Evolutionary conservation across 2,329 filamentous ascomycete genomes (phyloP).

Genomic region (Pestalotiopsis sp.): DNA sequence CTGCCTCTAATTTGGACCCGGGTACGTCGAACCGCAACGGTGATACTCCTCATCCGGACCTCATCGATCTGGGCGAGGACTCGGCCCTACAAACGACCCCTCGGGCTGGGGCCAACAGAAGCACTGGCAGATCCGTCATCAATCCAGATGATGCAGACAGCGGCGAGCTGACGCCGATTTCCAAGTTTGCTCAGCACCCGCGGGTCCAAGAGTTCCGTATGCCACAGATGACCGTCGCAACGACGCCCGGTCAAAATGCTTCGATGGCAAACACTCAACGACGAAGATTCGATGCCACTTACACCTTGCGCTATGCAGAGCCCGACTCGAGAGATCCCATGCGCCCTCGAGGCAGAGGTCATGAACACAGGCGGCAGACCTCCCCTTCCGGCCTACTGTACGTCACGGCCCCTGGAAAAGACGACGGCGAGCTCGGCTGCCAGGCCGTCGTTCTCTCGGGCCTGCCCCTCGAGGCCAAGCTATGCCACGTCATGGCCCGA

Average conservation of each 20-base stretch:
- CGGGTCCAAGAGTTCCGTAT: background rate
- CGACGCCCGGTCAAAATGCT: no score
- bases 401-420: background rate
- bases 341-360: background rate
- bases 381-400: constrained; percentile 12
- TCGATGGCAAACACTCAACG: no score
- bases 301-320: no score
- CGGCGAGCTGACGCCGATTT: background rate
- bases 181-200: background rate
- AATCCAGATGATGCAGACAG: background rate
- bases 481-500: constrained; percentile 4
- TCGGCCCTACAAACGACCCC: background rate
- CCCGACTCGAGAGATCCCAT: no score
- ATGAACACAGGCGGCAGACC: background rate
- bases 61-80: background rate
- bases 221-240: no score
- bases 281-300: no score
- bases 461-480: background rate
- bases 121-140: background rate
- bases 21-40: background rate
- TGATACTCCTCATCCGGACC: background rate
- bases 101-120: constrained; percentile 6
- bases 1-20: background rate
- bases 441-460: constrained; percentile 6
- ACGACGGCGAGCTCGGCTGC: background rate